Evolutionary conservation across 495 filamentous ascomycete species (phyloP), one percentile per base, ranked within the genome.

Genomic region (Penicillium longicatenatum): DNA sequence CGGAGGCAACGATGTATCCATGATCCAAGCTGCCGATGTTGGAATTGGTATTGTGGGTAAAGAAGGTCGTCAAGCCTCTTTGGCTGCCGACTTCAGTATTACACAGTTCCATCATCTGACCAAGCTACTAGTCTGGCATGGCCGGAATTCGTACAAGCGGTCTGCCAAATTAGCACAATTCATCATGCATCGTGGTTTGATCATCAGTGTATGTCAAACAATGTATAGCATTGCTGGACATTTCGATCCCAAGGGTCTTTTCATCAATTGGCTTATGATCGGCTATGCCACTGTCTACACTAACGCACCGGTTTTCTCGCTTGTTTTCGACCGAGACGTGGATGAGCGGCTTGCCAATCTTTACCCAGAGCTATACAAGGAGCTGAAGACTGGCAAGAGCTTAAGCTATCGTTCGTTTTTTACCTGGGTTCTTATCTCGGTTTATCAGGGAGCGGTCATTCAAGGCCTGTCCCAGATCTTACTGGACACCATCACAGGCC

Each of bases 11-110:
- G 95, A 99, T 70, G 95, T 99, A 29, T 92, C 88, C 50, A 99
- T 99, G 95, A 99, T 99, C 63, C 93, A 97, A 75, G 93, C 94
- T 6, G 95, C 95, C 1, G 95, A 98, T 64, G 92, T 99, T 1
- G 95, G 95, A 41, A 92, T 99, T 55, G 95, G 95, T 31, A 98
- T 99, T 58, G 95, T 97, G 10, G 95, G 95, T 44, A 98, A 98
- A 74, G 95, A 99, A 74, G 95, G 95, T 17, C 86, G 90, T 14
- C 95, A 99, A 74, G 95, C 95, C 20, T 91, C 86, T 58, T 83
- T 99, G 2, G 95, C 95, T 0, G 95, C 95, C 3, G 95, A 99
- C 67, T 98, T 99, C 73, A 92, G 88, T 44, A 93, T 98, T 67
- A 87, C 89, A 50, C 91, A 96, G 65, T 99, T 99, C 76, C 89